Base-by-base conservation (phyloP, 1,284 basidiomycete genomes). In the Sanghuangporus baumii region DNA sequence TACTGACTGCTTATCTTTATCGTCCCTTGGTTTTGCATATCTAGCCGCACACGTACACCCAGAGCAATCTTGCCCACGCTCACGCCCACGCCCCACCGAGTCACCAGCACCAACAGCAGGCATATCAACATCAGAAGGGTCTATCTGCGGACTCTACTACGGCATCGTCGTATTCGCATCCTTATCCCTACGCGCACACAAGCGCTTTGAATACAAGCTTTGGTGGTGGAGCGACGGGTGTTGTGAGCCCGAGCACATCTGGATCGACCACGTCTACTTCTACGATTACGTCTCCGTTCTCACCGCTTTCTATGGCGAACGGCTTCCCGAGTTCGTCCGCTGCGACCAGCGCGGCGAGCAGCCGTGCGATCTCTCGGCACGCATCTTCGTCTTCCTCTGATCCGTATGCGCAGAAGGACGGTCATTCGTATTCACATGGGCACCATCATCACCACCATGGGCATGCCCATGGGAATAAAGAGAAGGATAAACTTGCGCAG, bases 291-390 rank as follows among this genome's bases (percentile, higher is more conserved):
- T 37, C 60, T n/a, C 55, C 52, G 20, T 61, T 61, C 52, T 55
- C 60, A 20, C 50, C 60, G 23, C 41, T 61, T 11, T 61, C 55
- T 11, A 55, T 60, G 51, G 61, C 47, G 31, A 57, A 52, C 36
- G 61, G 62, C 14, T 54, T 51, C 14, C 43, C 63, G 50, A 31
- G 26, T 16, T 60, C 57, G 1, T 55, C 57, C 11, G 23, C 55
- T 9, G 60, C 55, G 46, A 62, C 34, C 16, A 64, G 58, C 34
- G 57, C 50, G 18, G 48, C 52, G 16, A 57, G 59, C 52, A 64
- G 63, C 34, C 63, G 63, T 47, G 59, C 63, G 55, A 64, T 64
- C 31, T 64, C 63, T 46, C 50, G 63, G 31, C 50, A 64, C 20
- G 38, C 63, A n/a, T 64, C 63, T 16, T 55, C 59, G 12, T 64